Conservation (phyloP, 441 rosid species). For the Francoa sonchifolia region DNA sequence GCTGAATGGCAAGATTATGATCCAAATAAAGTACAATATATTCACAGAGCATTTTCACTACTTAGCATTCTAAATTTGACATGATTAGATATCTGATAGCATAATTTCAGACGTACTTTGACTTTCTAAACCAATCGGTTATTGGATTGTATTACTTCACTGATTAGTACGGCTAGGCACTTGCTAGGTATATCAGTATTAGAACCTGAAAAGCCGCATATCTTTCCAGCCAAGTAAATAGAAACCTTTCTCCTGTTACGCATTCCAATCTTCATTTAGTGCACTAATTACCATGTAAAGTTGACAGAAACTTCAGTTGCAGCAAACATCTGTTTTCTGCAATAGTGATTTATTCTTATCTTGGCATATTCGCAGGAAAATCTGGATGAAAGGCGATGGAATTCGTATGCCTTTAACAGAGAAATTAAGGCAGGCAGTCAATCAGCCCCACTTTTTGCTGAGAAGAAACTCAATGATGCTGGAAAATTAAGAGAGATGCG, state of each 20-base stretch:
- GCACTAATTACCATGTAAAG: neutral
- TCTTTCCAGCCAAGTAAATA: too few species aligned
- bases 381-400: constrained; percentile 20
- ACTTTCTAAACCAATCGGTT: neutral
- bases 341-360: constrained; percentile 2
- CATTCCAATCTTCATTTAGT: too few species aligned
- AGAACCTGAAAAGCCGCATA: too few species aligned
- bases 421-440: constrained; percentile 30
- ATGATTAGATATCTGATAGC: neutral
- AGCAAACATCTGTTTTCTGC: constrained; percentile 1
- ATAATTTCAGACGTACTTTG: neutral
- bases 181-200: too few species aligned
- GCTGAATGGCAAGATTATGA: neutral
- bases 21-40: too few species aligned
- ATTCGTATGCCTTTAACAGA: constrained; percentile 30
- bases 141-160: neutral
- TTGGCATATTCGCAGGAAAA: constrained; percentile 40
- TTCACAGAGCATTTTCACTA: neutral
- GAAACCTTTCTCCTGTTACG: too few species aligned
- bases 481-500: constrained; percentile 29
- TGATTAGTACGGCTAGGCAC: neutral
- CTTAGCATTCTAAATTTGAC: neutral
- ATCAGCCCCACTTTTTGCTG: constrained; percentile 50
- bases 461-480: constrained; percentile 19
- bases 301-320: constrained; percentile 8